These are phyloP conservation scores for Fusarium chuoi DNA, from an alignment of 2,329 filamentous ascomycete genomes.

Conservation along the genomic window DNA sequence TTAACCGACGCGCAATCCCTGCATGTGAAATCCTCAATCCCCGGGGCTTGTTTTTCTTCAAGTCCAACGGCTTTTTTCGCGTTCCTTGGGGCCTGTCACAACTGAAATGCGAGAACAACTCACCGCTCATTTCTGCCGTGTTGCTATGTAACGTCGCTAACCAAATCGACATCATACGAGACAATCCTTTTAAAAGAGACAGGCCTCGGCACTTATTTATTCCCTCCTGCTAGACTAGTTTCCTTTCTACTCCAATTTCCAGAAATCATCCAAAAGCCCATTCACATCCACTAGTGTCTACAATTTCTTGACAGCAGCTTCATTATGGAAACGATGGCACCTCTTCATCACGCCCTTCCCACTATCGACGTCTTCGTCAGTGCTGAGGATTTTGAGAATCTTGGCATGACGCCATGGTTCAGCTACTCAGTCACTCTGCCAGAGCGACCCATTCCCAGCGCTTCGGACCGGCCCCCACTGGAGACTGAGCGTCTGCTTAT, in stretches of 20 bases:
- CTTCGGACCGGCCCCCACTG: conserved; percentile 20
- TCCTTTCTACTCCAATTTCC: background rate
- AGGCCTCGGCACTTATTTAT: conserved; percentile 15
- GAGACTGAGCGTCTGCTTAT: conserved; percentile 29
- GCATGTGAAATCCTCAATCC: background rate
- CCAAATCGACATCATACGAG: conserved; percentile 17
- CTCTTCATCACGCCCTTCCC: conserved; percentile 11
- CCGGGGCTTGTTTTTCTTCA: background rate
- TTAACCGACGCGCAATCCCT: background rate
- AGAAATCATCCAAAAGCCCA: background rate
- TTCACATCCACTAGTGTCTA: background rate
- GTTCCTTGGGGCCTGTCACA: background rate
- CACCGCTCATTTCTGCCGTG: conserved; percentile 30
- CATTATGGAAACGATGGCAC: conserved; percentile 33
- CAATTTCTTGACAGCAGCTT: background rate
- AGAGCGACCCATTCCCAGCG: conserved; percentile 16
- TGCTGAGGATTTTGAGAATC: conserved; percentile 13
- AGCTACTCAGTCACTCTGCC: conserved; percentile 34
- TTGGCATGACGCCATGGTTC: conserved; percentile 36
- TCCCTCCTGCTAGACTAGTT: background rate
- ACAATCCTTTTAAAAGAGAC: conserved; percentile 4
- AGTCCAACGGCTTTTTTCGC: conserved; percentile 25
- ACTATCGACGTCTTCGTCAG: conserved; percentile 6
- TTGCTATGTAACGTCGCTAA: conserved; percentile 26
- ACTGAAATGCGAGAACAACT: conserved; percentile 12